These are phyloP conservation scores for Cladophialophora bantiana DNA, from an alignment of 2,329 filamentous ascomycete species.

Conservation along the genomic window DNA sequence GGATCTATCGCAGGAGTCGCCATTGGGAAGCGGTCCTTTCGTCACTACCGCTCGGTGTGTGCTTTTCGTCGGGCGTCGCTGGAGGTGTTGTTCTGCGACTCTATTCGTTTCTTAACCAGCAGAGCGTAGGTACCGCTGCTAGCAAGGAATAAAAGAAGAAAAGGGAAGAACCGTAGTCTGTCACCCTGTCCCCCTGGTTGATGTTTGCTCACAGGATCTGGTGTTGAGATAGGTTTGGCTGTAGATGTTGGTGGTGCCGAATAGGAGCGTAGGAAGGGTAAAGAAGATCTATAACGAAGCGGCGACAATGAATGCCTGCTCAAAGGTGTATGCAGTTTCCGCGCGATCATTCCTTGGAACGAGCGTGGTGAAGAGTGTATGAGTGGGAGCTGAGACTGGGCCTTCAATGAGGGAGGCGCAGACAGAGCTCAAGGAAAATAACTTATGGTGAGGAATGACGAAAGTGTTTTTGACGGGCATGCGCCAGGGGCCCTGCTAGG, in stretches of 20 bases:
- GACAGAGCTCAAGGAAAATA: conserved; percentile 1
- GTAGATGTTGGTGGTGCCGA: conserved; percentile 22
- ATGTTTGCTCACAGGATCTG: conserved; percentile 19
- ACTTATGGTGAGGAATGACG: background rate
- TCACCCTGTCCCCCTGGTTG: conserved; percentile 34
- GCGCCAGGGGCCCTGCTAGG: background rate
- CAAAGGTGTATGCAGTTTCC: conserved; percentile 4
- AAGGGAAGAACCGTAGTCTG: conserved; percentile 47
- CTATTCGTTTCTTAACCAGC: conserved; percentile 55
- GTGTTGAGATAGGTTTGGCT: conserved; percentile 15
- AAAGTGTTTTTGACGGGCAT: background rate
- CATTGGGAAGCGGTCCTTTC: background rate
- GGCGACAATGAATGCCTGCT: conserved; percentile 19
- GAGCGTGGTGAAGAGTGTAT: background rate
- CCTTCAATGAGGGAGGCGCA: background rate
- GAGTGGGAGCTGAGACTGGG: background rate
- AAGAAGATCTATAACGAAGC: conserved; percentile 2
- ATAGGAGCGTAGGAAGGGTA: conserved; percentile 17
- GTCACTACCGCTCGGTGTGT: conserved; percentile 34
- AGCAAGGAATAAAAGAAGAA: conserved; percentile 54
- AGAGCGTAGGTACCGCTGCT: conserved; percentile 59
- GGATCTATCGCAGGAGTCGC: conserved; percentile 37
- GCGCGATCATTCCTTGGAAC: conserved; percentile 30
- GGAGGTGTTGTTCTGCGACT: conserved; percentile 23
- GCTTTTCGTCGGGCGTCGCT: conserved; percentile 44